Percentiles rank a stretch among this genome's conserved stretches.
Conservation (phyloP, 1,284 basidiomycete genomes). For the Ceratobasidium sp. region DNA sequence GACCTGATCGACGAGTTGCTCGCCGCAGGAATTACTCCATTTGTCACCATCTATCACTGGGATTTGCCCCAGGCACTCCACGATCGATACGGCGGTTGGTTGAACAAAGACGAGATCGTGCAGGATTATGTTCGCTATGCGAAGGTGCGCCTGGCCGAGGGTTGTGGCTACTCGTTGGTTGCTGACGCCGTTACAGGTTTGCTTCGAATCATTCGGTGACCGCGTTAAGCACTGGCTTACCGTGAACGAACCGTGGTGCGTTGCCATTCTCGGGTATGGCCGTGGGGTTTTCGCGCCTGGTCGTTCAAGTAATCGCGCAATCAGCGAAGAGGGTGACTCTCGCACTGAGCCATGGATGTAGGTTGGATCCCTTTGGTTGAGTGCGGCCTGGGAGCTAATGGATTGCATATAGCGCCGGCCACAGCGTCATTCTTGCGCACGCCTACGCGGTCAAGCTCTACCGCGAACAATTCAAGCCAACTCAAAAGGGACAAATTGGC, state of each 20-base stretch:
- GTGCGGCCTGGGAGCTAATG: neutral
- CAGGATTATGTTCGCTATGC: constrained; percentile 77
- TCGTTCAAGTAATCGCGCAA: constrained; percentile 70
- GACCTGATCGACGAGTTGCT: constrained; percentile 77
- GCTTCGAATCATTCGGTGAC: constrained; percentile 81
- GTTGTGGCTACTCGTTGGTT: neutral
- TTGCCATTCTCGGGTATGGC: constrained; percentile 77
- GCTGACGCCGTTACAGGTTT: constrained; percentile 61
- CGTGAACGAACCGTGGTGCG: constrained; percentile 81
- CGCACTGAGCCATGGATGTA: constrained; percentile 81
- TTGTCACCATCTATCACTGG: constrained; percentile 84
- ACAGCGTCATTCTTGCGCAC: constrained; percentile 77
- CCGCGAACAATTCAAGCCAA: constrained; percentile 70
- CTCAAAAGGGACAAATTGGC: constrained; percentile 74
- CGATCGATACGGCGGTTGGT: constrained; percentile 80
- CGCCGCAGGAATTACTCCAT: constrained; percentile 73
- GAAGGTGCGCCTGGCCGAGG: constrained; percentile 58
- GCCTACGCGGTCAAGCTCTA: constrained; percentile 76
- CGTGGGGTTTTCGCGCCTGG: constrained; percentile 78
- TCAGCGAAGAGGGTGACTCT: constrained; percentile 71
- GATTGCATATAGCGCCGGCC: constrained; percentile 69
- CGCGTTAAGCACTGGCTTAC: constrained; percentile 83
- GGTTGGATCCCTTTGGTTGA: constrained; percentile 52
- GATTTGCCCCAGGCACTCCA: constrained; percentile 79
- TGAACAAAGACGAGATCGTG: constrained; percentile 73